Percentiles rank a stretch among this genome's conserved stretches.
Evolutionary conservation across 1,284 basidiomycete genomes (phyloP).

Genomic region (Prillingera fragicola): DNA sequence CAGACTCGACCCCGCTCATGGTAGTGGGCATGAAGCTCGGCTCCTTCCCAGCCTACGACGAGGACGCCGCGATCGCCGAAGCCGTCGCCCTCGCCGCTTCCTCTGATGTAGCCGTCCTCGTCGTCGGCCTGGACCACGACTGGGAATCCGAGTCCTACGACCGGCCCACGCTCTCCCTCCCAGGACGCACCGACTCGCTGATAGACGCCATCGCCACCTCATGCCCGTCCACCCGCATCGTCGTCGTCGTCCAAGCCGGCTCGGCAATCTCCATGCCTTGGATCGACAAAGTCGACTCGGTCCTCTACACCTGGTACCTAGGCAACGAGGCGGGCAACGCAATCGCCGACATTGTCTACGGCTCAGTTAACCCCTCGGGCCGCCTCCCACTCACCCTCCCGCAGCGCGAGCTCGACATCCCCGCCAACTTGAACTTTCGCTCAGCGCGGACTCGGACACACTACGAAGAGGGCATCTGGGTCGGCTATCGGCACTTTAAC

Average conservation of each 20-base stretch:
- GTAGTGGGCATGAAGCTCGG: slow-evolving; percentile 52
- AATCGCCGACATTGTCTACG: slow-evolving; percentile 68
- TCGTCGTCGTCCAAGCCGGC: slow-evolving; percentile 69
- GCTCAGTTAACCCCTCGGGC: slow-evolving; percentile 66
- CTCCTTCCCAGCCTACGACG: slow-evolving; percentile 56
- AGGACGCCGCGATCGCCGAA: slow-evolving; percentile 53
- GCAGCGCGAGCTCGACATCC: slow-evolving; percentile 57
- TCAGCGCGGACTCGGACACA: slow-evolving; percentile 60
- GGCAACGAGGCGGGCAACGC: slow-evolving; percentile 72
- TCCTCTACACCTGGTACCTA: slow-evolving; percentile 69
- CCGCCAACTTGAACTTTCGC: slow-evolving; percentile 62
- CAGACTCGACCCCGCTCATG: slow-evolving; percentile 6
- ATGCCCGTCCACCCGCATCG: slow-evolving; percentile 61
- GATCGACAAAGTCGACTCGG: slow-evolving; percentile 57
- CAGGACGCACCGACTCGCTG: slow-evolving; percentile 57
- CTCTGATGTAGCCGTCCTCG: slow-evolving; percentile 57
- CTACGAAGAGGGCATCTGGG: slow-evolving; percentile 37
- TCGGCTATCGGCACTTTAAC: slow-evolving; percentile 71
- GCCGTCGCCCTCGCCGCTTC: slow-evolving; percentile 56
- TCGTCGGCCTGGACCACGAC: slow-evolving; percentile 56
- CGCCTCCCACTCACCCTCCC: slow-evolving; percentile 70
- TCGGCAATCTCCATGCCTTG: slow-evolving; percentile 65
- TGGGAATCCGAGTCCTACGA: slow-evolving; percentile 41
- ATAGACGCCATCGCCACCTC: slow-evolving; percentile 57
- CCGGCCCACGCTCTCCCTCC: slow-evolving; percentile 43